A percentile compares a stretch with the other conserved stretches of the same genome.
Evolutionary conservation across 192 early-diverging fungal genomes (phyloP).

Genomic region (Chytriomyces hyalinus): DNA sequence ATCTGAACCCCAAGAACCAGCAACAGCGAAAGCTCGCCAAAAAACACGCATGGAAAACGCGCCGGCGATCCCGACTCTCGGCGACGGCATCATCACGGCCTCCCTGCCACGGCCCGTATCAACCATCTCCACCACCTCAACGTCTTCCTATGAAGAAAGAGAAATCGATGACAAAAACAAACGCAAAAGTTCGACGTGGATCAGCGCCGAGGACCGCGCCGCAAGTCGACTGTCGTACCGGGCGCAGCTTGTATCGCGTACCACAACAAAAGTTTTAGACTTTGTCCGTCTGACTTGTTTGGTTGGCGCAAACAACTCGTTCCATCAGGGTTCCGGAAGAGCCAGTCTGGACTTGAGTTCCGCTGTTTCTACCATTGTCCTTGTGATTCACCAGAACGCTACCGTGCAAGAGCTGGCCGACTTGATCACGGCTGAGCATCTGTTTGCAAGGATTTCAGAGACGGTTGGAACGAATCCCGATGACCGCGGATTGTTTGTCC

Average conservation of each 20-base stretch:
- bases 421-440: conserved; percentile 6
- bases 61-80: too few relatives aligned
- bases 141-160: not conserved
- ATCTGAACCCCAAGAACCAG: too few relatives aligned
- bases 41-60: too few relatives aligned
- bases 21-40: too few relatives aligned
- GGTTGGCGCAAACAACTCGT: not conserved
- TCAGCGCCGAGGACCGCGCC: not conserved
- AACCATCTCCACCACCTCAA: too few relatives aligned
- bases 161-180: not conserved
- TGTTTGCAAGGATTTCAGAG: conserved; percentile 13
- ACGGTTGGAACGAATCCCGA: not conserved
- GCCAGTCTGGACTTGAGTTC: not conserved
- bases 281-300: not conserved
- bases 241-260: not conserved
- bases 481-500: not conserved
- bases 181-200: not conserved
- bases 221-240: not conserved
- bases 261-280: not conserved
- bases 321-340: not conserved
- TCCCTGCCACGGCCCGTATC: too few relatives aligned
- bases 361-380: not conserved
- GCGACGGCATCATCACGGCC: too few relatives aligned
- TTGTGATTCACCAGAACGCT: not conserved
- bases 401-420: conserved; percentile 10